phyloP scores from a whole-genome alignment of 257 asterid genomes.

The Solanum ossicruentum region DNA sequence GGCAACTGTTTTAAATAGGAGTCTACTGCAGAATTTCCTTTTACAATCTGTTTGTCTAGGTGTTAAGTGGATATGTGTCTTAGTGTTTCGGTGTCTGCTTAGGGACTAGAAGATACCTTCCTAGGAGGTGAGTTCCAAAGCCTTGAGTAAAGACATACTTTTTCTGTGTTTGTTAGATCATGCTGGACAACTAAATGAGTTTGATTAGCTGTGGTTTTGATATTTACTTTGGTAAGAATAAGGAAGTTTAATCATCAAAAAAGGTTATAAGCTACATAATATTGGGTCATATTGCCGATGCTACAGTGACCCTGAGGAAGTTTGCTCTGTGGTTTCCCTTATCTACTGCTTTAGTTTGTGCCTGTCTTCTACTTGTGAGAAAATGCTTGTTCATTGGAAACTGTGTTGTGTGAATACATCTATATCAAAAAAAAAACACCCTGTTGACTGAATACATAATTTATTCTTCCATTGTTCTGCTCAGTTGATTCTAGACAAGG shows the following conservation, averaged over 20 bases:
- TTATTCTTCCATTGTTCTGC: not conserved
- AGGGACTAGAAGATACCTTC: not conserved
- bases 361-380: not conserved
- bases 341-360: not conserved
- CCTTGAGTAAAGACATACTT: not conserved
- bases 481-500: constrained; percentile 73
- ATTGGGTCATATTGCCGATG: not conserved
- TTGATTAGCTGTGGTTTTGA: not conserved
- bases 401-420: not conserved
- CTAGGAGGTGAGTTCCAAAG: not conserved
- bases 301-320: not conserved
- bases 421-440: not conserved
- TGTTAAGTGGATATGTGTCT: not conserved
- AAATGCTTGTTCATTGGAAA: not conserved
- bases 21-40: not conserved
- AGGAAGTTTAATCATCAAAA: not conserved
- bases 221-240: not conserved
- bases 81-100: not conserved
- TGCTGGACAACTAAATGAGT: not conserved
- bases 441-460: not conserved
- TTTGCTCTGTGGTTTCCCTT: not conserved
- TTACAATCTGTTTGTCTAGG: not conserved
- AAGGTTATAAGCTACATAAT: not conserved
- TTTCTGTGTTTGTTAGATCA: not conserved
- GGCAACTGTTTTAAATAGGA: not conserved